Percentiles rank a stretch among this genome's conserved stretches.
These are phyloP conservation scores for Hypoxylon sp. DNA, from an alignment of 2,329 filamentous ascomycete species.

Conservation along the genomic window DNA sequence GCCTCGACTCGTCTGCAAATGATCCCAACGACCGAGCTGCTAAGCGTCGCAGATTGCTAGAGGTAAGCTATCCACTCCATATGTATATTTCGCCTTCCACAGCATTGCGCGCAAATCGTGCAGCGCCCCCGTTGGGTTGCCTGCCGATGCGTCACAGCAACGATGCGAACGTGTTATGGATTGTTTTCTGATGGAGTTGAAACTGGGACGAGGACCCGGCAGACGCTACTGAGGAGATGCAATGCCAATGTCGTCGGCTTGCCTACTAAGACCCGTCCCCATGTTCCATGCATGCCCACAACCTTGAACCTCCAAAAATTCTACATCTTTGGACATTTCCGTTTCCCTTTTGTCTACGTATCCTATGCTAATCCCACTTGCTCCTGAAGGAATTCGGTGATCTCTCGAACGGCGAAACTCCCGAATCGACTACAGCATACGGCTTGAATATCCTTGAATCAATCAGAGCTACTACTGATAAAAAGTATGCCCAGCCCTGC, in stretches of 20 bases:
- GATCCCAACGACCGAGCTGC: slow-evolving; percentile 66
- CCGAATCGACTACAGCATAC: slow-evolving; percentile 76
- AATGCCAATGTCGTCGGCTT: slow-evolving; percentile 41
- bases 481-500: slow-evolving; percentile 72
- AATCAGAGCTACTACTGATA: slow-evolving; percentile 82
- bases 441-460: slow-evolving; percentile 81
- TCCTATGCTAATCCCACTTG: slow-evolving; percentile 26
- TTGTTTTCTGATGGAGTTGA: slow-evolving; percentile 24
- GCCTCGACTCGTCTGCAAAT: slow-evolving; percentile 53
- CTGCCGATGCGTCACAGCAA: slow-evolving; percentile 35
- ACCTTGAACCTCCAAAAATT: slow-evolving; percentile 34
- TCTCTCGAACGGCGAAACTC: slow-evolving; percentile 69
- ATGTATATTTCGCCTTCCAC: slow-evolving; percentile 29
- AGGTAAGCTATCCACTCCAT: slow-evolving; percentile 55
- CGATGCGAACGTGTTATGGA: slow-evolving; percentile 32
- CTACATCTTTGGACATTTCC: slow-evolving; percentile 15
- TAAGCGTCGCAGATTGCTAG: slow-evolving; percentile 67
- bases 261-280: slow-evolving; percentile 15
- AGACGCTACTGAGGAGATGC: slow-evolving; percentile 32
- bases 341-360: slow-evolving; percentile 7
- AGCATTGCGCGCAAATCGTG: slow-evolving; percentile 40
- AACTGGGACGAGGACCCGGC: slow-evolving; percentile 15
- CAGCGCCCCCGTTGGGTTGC: slow-evolving; percentile 21
- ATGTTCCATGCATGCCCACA: slow-evolving; percentile 28
- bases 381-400: slow-evolving; percentile 59